phyloP scores from a whole-genome alignment of 306 rosid genomes.

The Vigna unguiculata region DNA sequence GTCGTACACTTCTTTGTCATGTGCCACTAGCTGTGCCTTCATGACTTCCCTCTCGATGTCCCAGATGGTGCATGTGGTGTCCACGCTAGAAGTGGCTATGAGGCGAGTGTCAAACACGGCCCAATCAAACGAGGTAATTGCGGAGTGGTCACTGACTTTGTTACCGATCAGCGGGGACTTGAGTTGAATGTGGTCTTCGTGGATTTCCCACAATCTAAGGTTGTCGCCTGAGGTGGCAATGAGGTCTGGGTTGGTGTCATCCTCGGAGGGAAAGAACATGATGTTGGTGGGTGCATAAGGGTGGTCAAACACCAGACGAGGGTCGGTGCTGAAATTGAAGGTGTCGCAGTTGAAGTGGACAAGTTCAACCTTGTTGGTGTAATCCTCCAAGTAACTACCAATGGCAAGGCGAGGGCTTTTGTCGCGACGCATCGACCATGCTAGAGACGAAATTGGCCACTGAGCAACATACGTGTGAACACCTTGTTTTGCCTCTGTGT shows the following conservation, averaged over 20 bases:
- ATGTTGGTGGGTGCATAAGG: constrained; percentile 75
- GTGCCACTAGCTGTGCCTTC: constrained; percentile 74
- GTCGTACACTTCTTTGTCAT: constrained; percentile 74
- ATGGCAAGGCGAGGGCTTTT: constrained; percentile 63
- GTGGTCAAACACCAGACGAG: constrained; percentile 60
- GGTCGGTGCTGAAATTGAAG: constrained; percentile 54
- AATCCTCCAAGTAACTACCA: constrained; percentile 67
- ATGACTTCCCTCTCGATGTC: constrained; percentile 64
- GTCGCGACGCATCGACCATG: constrained; percentile 68
- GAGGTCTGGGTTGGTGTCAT: constrained; percentile 57
- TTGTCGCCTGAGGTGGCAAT: constrained; percentile 72
- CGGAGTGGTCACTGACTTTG: constrained; percentile 56
- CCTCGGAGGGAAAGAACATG: constrained; percentile 75
- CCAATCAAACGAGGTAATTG: constrained; percentile 73
- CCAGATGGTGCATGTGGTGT: constrained; percentile 72
- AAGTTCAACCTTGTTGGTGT: constrained; percentile 69
- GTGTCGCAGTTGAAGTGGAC: constrained; percentile 60
- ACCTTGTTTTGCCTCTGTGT: constrained; percentile 47
- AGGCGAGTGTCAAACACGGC: constrained; percentile 49
- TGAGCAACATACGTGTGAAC: constrained; percentile 58
- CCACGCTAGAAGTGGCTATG: constrained; percentile 61
- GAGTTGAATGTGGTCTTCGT: constrained; percentile 61
- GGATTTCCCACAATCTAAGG: constrained; percentile 72
- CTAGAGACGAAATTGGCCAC: constrained; percentile 65
- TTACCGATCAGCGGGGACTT: constrained; percentile 60